These are phyloP conservation scores for Botrytis elliptica DNA, from an alignment of 2,329 filamentous ascomycete genomes.

Conservation along the genomic window DNA sequence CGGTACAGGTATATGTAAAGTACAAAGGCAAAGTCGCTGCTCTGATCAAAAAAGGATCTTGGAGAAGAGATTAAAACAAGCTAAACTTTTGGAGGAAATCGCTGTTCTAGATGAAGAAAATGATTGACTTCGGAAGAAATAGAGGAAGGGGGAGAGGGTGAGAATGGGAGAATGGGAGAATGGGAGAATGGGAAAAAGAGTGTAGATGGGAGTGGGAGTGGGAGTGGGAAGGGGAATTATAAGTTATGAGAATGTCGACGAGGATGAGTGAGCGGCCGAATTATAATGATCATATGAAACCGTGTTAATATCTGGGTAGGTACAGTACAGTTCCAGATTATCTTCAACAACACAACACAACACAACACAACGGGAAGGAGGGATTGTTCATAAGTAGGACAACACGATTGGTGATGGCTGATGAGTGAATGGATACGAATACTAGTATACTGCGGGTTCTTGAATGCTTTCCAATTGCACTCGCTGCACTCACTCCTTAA, in stretches of 20 bases:
- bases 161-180: background rate
- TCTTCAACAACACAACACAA: background rate
- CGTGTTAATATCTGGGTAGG: constrained; percentile 19
- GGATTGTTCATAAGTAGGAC: background rate
- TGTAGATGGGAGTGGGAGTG: background rate
- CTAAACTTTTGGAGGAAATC: constrained; percentile 1
- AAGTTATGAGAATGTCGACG: background rate
- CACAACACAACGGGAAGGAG: background rate
- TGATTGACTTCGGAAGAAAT: background rate
- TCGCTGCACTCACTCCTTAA: background rate
- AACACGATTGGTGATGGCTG: background rate
- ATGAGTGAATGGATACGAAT: constrained; percentile 1
- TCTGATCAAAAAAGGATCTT: background rate
- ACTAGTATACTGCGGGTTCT: background rate
- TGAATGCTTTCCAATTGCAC: background rate
- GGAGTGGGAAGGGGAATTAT: background rate
- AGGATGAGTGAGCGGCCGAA: background rate
- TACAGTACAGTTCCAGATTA: background rate
- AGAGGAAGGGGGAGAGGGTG: background rate
- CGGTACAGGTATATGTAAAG: background rate
- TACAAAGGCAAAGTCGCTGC: background rate
- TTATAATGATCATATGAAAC: constrained; percentile 13
- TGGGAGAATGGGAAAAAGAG: background rate
- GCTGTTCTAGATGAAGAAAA: constrained; percentile 1
- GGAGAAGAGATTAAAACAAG: constrained; percentile 11